Evolutionary conservation across 169 alveolate species (phyloP).

Genomic region (Babesia ovata): DNA sequence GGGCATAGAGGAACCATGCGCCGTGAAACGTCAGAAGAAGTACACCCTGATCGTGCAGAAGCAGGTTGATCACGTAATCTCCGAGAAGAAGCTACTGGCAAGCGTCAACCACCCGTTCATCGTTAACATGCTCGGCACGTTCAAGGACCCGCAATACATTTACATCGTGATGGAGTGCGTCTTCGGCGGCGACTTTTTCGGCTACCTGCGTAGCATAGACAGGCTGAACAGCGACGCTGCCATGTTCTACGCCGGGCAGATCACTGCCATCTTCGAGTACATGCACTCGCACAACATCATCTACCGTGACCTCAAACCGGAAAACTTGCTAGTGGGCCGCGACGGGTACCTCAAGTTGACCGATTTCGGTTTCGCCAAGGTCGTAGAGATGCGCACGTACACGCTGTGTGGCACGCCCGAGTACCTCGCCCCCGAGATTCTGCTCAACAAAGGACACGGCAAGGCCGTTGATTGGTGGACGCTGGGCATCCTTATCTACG

Average conservation of each 20-base stretch:
- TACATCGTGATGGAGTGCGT: conserved; percentile 93
- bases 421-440: conserved; percentile 99
- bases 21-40: conserved; percentile 83
- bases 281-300: conserved; percentile 92
- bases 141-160: conserved; percentile 88
- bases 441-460: conserved; percentile 93
- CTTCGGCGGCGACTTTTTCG: conserved; percentile 95
- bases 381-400: conserved; percentile 94
- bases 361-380: conserved; percentile 99
- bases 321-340: conserved; percentile 93
- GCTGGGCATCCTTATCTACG: conserved; percentile 95
- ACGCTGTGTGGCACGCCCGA: conserved; percentile 99
- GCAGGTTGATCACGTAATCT: conserved; percentile 92
- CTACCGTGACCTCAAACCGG: conserved; percentile 96
- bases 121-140: conserved; percentile 86
- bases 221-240: conserved; percentile 91
- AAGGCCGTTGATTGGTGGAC: conserved; percentile 99
- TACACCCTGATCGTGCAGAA: conserved; percentile 80
- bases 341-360: conserved; percentile 97
- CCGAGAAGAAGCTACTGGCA: conserved; percentile 91
- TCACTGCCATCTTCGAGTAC: conserved; percentile 93
- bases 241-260: conserved; percentile 93
- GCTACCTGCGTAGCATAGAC: conserved; percentile 89
- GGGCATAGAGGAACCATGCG: conserved; percentile 68
- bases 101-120: conserved; percentile 93